Percentiles rank a stretch among this genome's conserved stretches.
These are phyloP conservation scores for Sarocladium kiliense DNA, from an alignment of 2,329 filamentous ascomycete species.

Conservation along the genomic window DNA sequence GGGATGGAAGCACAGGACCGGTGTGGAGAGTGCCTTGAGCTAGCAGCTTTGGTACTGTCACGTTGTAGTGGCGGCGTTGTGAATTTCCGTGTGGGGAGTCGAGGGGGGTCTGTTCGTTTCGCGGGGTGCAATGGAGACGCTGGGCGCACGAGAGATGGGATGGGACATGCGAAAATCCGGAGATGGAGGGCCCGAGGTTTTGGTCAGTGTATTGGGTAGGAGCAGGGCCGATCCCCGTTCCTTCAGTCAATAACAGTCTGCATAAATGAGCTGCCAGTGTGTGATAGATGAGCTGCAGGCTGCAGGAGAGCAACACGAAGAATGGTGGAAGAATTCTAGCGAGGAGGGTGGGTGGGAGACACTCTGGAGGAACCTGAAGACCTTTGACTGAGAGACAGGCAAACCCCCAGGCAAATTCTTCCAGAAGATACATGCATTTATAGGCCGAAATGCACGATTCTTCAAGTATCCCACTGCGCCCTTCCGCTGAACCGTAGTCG, in stretches of 20 bases:
- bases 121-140: not conserved
- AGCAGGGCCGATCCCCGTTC: not conserved
- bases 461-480: too few species aligned
- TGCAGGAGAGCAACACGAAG: not conserved
- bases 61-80: not conserved
- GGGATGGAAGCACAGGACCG: not conserved
- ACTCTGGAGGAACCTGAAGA: too few species aligned
- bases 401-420: too few species aligned
- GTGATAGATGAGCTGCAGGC: not conserved
- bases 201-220: not conserved
- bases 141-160: not conserved
- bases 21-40: not conserved
- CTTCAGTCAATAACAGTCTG: not conserved
- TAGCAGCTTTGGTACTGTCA: not conserved
- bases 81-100: slow-evolving; percentile 7
- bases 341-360: too few species aligned
- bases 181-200: not conserved
- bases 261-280: not conserved
- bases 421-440: too few species aligned
- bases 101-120: not conserved
- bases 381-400: too few species aligned
- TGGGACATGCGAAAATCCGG: not conserved
- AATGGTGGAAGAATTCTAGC: not conserved
- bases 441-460: too few species aligned
- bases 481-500: not conserved